Evolutionary conservation across 2,329 filamentous ascomycete genomes (phyloP), one percentile per base, ranked within the genome.

Genomic region (Cytospora piceicola): DNA sequence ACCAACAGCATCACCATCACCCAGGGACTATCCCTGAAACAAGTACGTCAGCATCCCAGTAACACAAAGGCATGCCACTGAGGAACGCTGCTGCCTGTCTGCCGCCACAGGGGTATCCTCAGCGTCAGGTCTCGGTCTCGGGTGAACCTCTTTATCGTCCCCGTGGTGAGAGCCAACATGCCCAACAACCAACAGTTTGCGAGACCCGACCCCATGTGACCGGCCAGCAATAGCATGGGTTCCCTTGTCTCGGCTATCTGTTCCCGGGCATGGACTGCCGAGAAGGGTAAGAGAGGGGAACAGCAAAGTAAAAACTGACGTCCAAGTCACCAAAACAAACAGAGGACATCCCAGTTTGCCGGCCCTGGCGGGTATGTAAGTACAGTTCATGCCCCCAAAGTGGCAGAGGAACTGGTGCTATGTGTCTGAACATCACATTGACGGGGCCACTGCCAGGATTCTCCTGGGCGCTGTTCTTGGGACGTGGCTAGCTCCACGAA

Each of bases 1-100:
- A 63, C 39, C 61, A 62, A 62, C 60, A 62, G 39, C 60, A n/a
- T 42, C 29, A 51, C 27, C 36, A 36, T 62, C 52, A 15, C 39
- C 46, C n/a, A 24, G 34, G 32, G 17, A 53, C n/a, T 15, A 12
- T 17, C 59, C 52, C n/a, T 36, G 36, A 56, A 20, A 29, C 29
- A 29, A 4, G 12, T 54, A 54, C 17, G 24, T 34, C 46, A 22
- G 56, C 60, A 27, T 20, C 29, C 29, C 15, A 30, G 22, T 36
- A 27, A 30, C n/a, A 29, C 30, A 4, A 56, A 9, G 46, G 42
- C 39, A n/a, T 17, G 20, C 51, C 22, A 46, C 53, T 15, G 30
- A 12, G 34, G 61, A 32, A 51, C 14, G 53, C 61, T 46, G 39
- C 29, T 51, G 39, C 39, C 29, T 51, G 39, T 29, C 61, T 22